Base-by-base conservation (phyloP, 192 early-diverging fungal species). In the Coemansia sp. region DNA sequence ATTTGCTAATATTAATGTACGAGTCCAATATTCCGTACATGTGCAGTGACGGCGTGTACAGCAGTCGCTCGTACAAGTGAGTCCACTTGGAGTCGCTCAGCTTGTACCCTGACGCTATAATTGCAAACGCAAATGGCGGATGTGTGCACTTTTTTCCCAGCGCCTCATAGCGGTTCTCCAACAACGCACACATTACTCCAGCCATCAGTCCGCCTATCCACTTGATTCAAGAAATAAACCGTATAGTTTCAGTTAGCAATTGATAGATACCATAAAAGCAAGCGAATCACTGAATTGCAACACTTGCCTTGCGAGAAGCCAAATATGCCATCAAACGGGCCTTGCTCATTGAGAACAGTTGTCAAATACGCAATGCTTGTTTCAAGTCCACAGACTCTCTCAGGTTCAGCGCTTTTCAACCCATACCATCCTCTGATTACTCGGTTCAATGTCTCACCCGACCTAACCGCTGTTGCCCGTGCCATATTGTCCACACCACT, bases 321-420 rank as follows among this genome's bases (percentile, higher is more conserved):
- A 35, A 82, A 51, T 3, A 82, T 52, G 1, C 74, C 80, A 50
- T 82, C 80, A 55, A 77, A 82, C 43, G 80, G 80, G 0, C 80
- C 80, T 17, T 71, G 74, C 0, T 61, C 23, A 1, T 61, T 47
- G n/a, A 82, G 61, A 3, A 77, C 71, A 3, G 50, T 25, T 26
- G 59, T 55, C 6, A 82, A 57, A 43, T 55, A 65, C 2, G 25
- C 71, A 47, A 82, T 61, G 29, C 71, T 74, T 4, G 54, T 47
- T 6, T 81, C 72, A 21, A 81, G 22, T 0, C 78, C 78, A 9
- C 50, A 49, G 1, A 65, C 64, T 16, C 55, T 38, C 45, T 81
- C 78, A 19, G 78, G 78, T 19, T 64, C 50, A 9, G 59, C 65
- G 54, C 65, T 71, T 31, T 68, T 64, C 65, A 68, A 62, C 47